These are phyloP conservation scores for Penicillium roqueforti DNA, from an alignment of 495 filamentous ascomycete genomes.

Conservation along the genomic window DNA sequence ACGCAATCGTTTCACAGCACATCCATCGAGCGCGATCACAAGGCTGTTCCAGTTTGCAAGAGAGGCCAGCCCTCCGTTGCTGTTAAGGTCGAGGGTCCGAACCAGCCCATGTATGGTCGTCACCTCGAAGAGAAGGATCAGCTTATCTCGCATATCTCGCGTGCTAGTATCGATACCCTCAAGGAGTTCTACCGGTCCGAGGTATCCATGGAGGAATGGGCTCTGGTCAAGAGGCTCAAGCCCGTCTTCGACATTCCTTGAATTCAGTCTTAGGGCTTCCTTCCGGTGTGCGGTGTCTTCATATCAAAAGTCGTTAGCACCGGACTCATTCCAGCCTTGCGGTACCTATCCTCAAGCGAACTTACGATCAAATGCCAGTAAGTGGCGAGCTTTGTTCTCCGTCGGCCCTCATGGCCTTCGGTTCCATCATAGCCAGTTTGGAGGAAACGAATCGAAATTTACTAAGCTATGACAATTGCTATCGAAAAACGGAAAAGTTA, in stretches of 20 bases:
- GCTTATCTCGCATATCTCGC: conserved; percentile 82
- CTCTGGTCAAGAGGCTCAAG: conserved; percentile 88
- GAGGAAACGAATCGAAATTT: conserved; percentile 7
- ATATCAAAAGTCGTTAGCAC: background rate
- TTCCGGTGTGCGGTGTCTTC: background rate
- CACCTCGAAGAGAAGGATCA: conserved; percentile 92
- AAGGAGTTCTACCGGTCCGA: conserved; percentile 95
- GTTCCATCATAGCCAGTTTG: conserved; percentile 3
- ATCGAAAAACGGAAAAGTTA: conserved; percentile 24
- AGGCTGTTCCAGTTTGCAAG: conserved; percentile 84
- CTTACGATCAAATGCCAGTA: conserved; percentile 1
- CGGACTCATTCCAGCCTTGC: conserved; percentile 4
- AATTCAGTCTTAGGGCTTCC: conserved; percentile 8
- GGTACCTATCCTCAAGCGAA: background rate
- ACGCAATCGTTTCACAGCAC: conserved; percentile 48
- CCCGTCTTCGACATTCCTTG: conserved; percentile 85
- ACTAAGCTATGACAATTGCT: conserved; percentile 16
- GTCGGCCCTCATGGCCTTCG: background rate
- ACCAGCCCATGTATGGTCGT: conserved; percentile 92
- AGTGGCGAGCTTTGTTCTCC: conserved; percentile 10
- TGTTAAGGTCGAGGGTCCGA: conserved; percentile 93
- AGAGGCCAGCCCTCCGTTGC: conserved; percentile 95
- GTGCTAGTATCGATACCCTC: conserved; percentile 84
- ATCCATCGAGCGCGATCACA: conserved; percentile 97
- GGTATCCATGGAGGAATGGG: conserved; percentile 92